Conservation (phyloP, 441 rosid species). For the Capsella rubella region DNA sequence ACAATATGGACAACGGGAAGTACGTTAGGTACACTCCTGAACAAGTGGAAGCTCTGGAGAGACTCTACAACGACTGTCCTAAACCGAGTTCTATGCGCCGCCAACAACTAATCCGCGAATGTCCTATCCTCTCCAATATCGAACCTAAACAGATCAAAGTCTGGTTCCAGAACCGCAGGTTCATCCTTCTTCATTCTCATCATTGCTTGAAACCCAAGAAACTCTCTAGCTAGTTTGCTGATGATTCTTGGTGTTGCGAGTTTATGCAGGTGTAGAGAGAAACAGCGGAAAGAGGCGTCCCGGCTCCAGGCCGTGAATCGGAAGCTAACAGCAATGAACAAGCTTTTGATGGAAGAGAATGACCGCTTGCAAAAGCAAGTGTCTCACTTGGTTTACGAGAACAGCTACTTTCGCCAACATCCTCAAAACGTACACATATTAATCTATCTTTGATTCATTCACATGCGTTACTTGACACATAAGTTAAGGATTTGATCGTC, state of each 20-base stretch:
- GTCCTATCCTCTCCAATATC: conserved; percentile 76
- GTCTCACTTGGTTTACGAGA: conserved; percentile 74
- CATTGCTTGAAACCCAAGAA: conserved; percentile 37
- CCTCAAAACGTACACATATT: conserved; percentile 56
- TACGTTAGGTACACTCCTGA: conserved; percentile 78
- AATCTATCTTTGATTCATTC: conserved; percentile 11
- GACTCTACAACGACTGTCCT: conserved; percentile 75
- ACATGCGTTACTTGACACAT: conserved; percentile 14
- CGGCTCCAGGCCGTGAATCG: conserved; percentile 78
- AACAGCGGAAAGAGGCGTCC: conserved; percentile 72
- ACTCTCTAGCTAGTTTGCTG: conserved; percentile 2
- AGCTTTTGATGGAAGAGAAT: conserved; percentile 80
- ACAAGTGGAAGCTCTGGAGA: conserved; percentile 77
- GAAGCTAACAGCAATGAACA: conserved; percentile 77
- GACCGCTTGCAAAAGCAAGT: conserved; percentile 80
- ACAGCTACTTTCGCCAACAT: conserved; percentile 72
- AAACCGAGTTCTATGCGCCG: conserved; percentile 81
- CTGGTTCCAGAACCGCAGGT: conserved; percentile 84
- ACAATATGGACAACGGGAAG: conserved; percentile 75
- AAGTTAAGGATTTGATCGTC: conserved; percentile 26
- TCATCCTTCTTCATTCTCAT: conserved; percentile 5
- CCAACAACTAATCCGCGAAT: conserved; percentile 75
- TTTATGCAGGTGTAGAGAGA: conserved; percentile 68
- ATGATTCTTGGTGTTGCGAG: conserved; percentile 24
- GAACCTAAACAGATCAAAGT: conserved; percentile 87